phyloP scores from a whole-genome alignment of 768 basidiomycete genomes.

The Steccherinum ochraceum region DNA sequence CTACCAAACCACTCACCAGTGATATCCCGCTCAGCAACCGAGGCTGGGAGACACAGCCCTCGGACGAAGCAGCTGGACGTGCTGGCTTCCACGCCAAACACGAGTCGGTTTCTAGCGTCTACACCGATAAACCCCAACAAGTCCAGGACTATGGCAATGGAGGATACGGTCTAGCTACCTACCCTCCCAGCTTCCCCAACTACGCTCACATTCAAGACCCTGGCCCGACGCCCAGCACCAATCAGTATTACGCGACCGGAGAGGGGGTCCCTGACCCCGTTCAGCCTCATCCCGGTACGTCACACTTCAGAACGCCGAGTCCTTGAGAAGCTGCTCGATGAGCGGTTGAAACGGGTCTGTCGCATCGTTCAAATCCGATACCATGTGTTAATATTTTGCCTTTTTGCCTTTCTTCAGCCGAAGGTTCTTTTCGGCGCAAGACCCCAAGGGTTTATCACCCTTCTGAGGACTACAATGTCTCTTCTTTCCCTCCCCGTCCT shows the following conservation, averaged over 20 bases:
- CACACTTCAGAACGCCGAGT: conserved; percentile 14
- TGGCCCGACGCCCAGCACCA: conserved; percentile 29
- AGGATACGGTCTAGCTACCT: conserved; percentile 15
- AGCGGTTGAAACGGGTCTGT: conserved; percentile 25
- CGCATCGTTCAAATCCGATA: conserved; percentile 14
- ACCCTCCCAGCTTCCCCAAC: conserved; percentile 18
- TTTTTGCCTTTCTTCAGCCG: conserved; percentile 26
- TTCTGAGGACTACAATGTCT: conserved; percentile 15
- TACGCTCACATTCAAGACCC: conserved; percentile 34
- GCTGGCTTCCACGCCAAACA: conserved; percentile 41
- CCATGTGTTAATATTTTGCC: conserved; percentile 5
- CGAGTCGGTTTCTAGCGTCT: conserved; percentile 48
- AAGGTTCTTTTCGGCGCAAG: conserved; percentile 38
- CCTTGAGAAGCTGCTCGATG: conserved; percentile 13
- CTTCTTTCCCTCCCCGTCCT: conserved; percentile 1
- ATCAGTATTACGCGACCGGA: conserved; percentile 25
- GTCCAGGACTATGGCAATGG: conserved; percentile 13
- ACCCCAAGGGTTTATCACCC: conserved; percentile 29
- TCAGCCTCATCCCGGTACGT: conserved; percentile 46
- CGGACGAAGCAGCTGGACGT: conserved; percentile 31
- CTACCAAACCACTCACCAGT: conserved; percentile 42
- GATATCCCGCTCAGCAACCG: conserved; percentile 64
- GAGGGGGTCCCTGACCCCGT: conserved; percentile 28
- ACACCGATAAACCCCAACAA: conserved; percentile 34
- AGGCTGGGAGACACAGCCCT: conserved; percentile 58